phyloP scores from a whole-genome alignment of 2,329 filamentous ascomycete species.

The Fusarium sp. region DNA sequence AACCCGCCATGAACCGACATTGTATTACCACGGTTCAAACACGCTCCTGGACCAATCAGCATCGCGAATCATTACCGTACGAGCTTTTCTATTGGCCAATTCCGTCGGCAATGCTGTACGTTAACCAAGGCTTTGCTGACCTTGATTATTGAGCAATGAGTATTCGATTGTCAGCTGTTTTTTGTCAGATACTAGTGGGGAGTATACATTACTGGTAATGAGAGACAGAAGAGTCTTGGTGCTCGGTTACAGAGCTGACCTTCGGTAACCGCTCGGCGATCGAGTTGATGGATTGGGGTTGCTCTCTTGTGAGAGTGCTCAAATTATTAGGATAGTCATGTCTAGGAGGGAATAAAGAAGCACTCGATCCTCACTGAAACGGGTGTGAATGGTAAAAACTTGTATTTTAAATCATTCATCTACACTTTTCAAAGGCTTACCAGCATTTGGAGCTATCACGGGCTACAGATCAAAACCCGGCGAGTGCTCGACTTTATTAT shows the following conservation, averaged over 20 bases:
- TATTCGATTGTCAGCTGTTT: not conserved
- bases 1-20: constrained; percentile 50
- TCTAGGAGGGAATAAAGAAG: not conserved
- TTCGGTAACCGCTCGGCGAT: constrained; percentile 42
- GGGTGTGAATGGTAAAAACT: too few relatives aligned
- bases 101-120: constrained; percentile 42
- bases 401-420: not conserved
- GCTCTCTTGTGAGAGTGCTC: not conserved
- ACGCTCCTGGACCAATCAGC: constrained; percentile 27
- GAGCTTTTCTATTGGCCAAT: constrained; percentile 50
- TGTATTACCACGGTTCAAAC: constrained; percentile 32
- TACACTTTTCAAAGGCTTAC: not conserved
- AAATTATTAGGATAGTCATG: not conserved
- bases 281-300: constrained; percentile 14
- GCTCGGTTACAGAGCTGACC: constrained; percentile 27
- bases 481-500: constrained; percentile 37
- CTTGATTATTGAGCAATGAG: constrained; percentile 1
- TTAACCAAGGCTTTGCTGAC: constrained; percentile 47
- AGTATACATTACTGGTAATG: constrained; percentile 9
- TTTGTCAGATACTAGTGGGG: constrained; percentile 14
- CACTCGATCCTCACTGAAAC: not conserved
- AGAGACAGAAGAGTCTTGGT: not conserved
- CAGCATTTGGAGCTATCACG: constrained; percentile 13
- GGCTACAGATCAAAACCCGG: constrained; percentile 12
- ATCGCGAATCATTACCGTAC: constrained; percentile 20